These are phyloP conservation scores for Suillus variegatus DNA, from an alignment of 768 basidiomycete species.

Conservation along the genomic window DNA sequence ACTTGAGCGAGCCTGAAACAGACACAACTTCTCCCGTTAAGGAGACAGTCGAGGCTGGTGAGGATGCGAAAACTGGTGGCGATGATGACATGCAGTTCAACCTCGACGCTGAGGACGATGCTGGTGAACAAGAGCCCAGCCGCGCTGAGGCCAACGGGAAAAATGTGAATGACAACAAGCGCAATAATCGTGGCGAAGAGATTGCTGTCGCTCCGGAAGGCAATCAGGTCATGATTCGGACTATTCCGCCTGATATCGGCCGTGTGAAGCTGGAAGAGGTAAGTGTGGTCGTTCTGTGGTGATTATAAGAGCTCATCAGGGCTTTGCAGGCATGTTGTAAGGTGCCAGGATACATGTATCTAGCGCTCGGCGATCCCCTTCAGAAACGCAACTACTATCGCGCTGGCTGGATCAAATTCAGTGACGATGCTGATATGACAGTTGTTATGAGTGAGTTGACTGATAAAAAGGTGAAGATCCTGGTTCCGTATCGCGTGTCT, in stretches of 20 bases:
- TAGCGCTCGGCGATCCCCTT: slow-evolving; percentile 89
- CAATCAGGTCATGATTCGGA: slow-evolving; percentile 92
- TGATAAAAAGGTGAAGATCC: slow-evolving; percentile 73
- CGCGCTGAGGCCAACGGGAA: slow-evolving; percentile 64
- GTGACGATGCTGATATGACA: slow-evolving; percentile 81
- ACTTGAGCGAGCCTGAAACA: slow-evolving; percentile 60
- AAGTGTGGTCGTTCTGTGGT: slow-evolving; percentile 21
- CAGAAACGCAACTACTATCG: slow-evolving; percentile 94
- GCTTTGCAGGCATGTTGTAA: slow-evolving; percentile 65
- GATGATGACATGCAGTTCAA: slow-evolving; percentile 80
- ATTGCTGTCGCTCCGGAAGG: slow-evolving; percentile 71
- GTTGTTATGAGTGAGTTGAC: slow-evolving; percentile 70
- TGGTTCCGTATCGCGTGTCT: slow-evolving; percentile 7
- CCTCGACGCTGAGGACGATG: slow-evolving; percentile 72
- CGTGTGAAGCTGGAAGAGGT: slow-evolving; percentile 91
- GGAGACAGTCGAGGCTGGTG: slow-evolving; percentile 45
- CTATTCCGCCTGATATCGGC: slow-evolving; percentile 91
- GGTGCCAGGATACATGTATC: slow-evolving; percentile 81
- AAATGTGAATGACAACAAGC: slow-evolving; percentile 43
- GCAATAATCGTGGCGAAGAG: slow-evolving; percentile 68
- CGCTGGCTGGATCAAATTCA: slow-evolving; percentile 90
- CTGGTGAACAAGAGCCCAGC: slow-evolving; percentile 56
- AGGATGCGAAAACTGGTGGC: slow-evolving; percentile 54
- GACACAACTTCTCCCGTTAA: slow-evolving; percentile 54
- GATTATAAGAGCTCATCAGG: slow-evolving; percentile 10